phyloP scores from a whole-genome alignment of 2,329 filamentous ascomycete genomes.

The Hirsutella minnesotensis region DNA sequence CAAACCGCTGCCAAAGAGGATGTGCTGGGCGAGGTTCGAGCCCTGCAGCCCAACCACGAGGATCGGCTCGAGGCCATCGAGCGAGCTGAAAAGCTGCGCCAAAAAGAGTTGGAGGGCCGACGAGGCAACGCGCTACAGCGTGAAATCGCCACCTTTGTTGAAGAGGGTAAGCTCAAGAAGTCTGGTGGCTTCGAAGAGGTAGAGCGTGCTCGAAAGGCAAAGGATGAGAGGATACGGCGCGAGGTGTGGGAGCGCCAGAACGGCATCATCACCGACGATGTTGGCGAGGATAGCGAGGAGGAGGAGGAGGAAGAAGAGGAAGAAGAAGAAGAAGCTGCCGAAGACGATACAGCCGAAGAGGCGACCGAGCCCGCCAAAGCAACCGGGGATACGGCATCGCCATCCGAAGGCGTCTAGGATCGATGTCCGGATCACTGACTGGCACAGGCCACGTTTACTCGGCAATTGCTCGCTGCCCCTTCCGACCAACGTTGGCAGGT shows the following conservation, averaged over 20 bases:
- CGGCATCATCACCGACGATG: conserved; percentile 35
- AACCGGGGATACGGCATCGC: conserved; percentile 4
- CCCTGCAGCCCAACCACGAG: conserved; percentile 89
- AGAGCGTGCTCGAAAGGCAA: conserved; percentile 69
- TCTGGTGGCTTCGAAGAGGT: conserved; percentile 90
- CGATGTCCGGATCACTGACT: not conserved
- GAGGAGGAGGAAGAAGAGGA: conserved; percentile 11
- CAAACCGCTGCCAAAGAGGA: conserved; percentile 79
- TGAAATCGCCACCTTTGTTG: conserved; percentile 75
- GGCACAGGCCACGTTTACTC: too few relatives aligned
- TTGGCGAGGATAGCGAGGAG: conserved; percentile 24
- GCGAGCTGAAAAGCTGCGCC: conserved; percentile 82
- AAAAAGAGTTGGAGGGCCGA: conserved; percentile 75
- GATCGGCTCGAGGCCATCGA: conserved; percentile 89
- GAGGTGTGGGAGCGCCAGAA: conserved; percentile 65
- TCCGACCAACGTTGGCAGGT: too few relatives aligned
- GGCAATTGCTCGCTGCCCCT: too few relatives aligned
- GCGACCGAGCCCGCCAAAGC: conserved; percentile 6
- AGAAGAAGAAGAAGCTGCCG: conserved; percentile 8
- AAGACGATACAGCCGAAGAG: not conserved
- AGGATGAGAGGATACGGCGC: conserved; percentile 74
- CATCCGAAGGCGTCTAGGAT: conserved; percentile 1
- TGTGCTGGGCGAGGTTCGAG: conserved; percentile 84
- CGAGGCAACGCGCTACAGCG: conserved; percentile 67
- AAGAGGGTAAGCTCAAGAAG: conserved; percentile 89